Base-by-base conservation (phyloP, 78 protist genomes). In the Polysphondylium violaceum region DNA sequence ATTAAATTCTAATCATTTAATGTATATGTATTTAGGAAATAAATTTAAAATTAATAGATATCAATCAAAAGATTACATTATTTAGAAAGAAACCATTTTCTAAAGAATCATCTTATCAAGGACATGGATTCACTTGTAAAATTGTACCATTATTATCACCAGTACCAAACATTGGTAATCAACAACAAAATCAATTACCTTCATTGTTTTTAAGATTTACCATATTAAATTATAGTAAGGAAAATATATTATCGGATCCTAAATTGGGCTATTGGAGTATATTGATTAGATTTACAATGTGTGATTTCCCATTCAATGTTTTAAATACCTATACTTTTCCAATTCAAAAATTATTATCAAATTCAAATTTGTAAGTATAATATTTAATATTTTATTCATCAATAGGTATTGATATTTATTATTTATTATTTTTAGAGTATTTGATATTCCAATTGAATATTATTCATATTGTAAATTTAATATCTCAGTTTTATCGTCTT, bases 381-480 rank as follows among this genome's bases (percentile, higher is more conserved):
- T n/a, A n/a, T n/a, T n/a, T n/a, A n/a, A n/a, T n/a, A n/a, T n/a
- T n/a, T n/a, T n/a, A n/a, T n/a, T n/a, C n/a, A n/a, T n/a, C n/a
- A n/a, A n/a, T n/a, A n/a, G n/a, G n/a, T n/a, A n/a, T n/a, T n/a
- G n/a, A n/a, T n/a, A n/a, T n/a, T n/a, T n/a, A n/a, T n/a, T n/a
- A n/a, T n/a, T n/a, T n/a, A n/a, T n/a, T n/a, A n/a, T n/a, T n/a
- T n/a, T n/a, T n/a, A n/a, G n/a, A 61, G 31, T 33, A 33, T 31
- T 61, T 25, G 69, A 61, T 61, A 33, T 61, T 33, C 69, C 69
- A 31, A 33, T 61, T 19, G 69, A 61, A 31, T 61, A 61, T 61
- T 33, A 33, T 19, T 61, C 69, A 61, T 61, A 33, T 31, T 35
- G 16, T 61, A 61, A 31, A 61, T 61, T 61, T 14, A 61, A 61